Conservation (phyloP, 2,329 filamentous ascomycete species). For the Paraconiothyrium brasiliense region DNA sequence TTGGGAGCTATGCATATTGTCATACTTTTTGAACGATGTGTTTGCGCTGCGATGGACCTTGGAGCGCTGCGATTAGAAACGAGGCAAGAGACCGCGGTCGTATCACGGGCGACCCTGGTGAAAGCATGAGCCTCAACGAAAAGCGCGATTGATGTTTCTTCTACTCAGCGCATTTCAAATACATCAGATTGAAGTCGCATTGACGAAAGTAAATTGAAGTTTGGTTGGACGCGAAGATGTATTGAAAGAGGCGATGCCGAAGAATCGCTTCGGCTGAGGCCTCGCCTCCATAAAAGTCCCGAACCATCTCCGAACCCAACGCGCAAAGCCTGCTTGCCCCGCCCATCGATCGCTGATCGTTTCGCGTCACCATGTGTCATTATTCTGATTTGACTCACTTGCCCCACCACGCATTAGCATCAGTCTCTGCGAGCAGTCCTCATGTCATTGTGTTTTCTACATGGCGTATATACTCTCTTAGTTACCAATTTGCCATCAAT, state of each 20-base stretch:
- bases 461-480: background rate
- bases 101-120: background rate
- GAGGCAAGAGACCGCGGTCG: background rate
- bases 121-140: background rate
- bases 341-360: background rate
- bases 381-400: background rate
- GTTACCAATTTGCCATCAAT: background rate
- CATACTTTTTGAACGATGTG: background rate
- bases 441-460: no score
- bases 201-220: no score
- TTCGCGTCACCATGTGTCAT: background rate
- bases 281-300: background rate
- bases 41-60: background rate
- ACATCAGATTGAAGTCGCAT: background rate
- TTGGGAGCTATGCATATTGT: background rate
- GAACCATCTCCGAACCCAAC: background rate
- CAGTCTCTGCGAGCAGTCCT: no score
- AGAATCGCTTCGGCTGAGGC: no score
- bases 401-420: background rate
- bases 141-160: background rate
- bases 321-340: background rate
- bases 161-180: background rate
- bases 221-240: no score
- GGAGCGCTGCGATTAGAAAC: background rate
- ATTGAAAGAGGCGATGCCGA: no score